phyloP scores from a whole-genome alignment of 164 flowering plant genomes.

The Euptelea pleiosperma region DNA sequence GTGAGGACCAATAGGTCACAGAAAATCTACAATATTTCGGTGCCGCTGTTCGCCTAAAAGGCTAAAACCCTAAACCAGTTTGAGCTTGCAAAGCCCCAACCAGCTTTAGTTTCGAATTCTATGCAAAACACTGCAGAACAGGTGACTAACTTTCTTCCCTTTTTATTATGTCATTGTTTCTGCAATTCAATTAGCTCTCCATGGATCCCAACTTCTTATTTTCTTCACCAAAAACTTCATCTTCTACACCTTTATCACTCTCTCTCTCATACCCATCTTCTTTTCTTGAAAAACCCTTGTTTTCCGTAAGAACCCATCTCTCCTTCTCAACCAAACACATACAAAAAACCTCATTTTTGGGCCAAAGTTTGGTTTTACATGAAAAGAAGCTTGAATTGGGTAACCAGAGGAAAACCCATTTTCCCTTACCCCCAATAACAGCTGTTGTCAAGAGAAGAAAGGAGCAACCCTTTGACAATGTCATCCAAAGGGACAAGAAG shows the following conservation, averaged over 20 bases:
- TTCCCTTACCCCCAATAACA: slow-evolving; percentile 41
- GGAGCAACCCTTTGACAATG: slow-evolving; percentile 84
- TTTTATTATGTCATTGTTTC: too few species aligned
- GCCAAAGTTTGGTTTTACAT: slow-evolving; percentile 37
- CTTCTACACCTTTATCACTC: slow-evolving; percentile 38
- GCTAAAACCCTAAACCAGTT: too few species aligned
- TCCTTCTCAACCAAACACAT: slow-evolving; percentile 17
- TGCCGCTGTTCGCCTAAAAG: too few species aligned
- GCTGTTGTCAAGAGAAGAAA: slow-evolving; percentile 90
- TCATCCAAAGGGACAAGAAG: slow-evolving; percentile 88
- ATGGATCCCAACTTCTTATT: slow-evolving; percentile 50
- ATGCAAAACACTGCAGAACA: too few species aligned
- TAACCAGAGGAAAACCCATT: slow-evolving; percentile 28
- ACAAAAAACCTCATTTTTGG: slow-evolving; percentile 45
- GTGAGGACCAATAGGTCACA: too few species aligned
- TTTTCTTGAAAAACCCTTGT: slow-evolving; percentile 28
- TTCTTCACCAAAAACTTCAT: slow-evolving; percentile 33
- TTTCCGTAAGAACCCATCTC: slow-evolving; percentile 29
- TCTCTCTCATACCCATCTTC: slow-evolving; percentile 40
- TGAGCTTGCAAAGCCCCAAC: too few species aligned
- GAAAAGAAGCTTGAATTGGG: slow-evolving; percentile 20
- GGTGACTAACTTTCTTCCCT: too few species aligned
- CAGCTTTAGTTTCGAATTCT: too few species aligned
- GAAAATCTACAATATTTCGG: too few species aligned
- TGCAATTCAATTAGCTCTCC: too few species aligned